phyloP scores from a whole-genome alignment of 1,284 basidiomycete genomes.

The Lentinula novae-zelandiae region DNA sequence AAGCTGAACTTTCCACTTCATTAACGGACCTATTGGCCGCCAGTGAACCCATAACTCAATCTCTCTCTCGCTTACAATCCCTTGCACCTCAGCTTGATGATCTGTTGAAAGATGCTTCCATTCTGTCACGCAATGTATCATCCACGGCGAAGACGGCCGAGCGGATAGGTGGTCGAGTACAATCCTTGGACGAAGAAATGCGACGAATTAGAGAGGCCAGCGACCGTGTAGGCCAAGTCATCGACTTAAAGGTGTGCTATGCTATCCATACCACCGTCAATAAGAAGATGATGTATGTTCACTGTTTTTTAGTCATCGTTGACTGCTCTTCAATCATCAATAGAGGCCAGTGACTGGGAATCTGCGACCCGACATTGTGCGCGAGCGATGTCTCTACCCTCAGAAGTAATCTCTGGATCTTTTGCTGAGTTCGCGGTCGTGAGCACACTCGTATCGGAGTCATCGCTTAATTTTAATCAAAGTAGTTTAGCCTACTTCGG shows the following conservation, averaged over 20 bases:
- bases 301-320: conserved; percentile 64
- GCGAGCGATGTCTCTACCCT: conserved; percentile 81
- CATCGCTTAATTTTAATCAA: conserved; percentile 13
- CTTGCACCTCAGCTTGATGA: conserved; percentile 64
- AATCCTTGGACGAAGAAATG: conserved; percentile 89
- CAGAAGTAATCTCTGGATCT: conserved; percentile 73
- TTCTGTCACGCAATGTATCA: conserved; percentile 56
- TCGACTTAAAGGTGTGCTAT: conserved; percentile 79
- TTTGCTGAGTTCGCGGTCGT: conserved; percentile 91
- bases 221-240: conserved; percentile 82
- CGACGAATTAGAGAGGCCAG: conserved; percentile 79
- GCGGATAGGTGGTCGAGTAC: conserved; percentile 85
- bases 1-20: conserved; percentile 74
- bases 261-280: conserved; percentile 5
- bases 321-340: conserved; percentile 68
- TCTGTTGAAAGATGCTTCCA: conserved; percentile 58
- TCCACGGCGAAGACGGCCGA: conserved; percentile 81
- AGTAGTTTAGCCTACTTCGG: conserved; percentile 74
- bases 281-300: neutral
- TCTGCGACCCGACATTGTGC: conserved; percentile 88
- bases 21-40: conserved; percentile 71
- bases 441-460: conserved; percentile 25
- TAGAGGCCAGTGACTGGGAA: conserved; percentile 92
- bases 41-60: conserved; percentile 60
- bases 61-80: conserved; percentile 60